A percentile compares a stretch with the other conserved stretches of the same genome.
phyloP scores from a whole-genome alignment of 225 moss, liverwort and hornwort species.

The Pleurozium schreberi region DNA sequence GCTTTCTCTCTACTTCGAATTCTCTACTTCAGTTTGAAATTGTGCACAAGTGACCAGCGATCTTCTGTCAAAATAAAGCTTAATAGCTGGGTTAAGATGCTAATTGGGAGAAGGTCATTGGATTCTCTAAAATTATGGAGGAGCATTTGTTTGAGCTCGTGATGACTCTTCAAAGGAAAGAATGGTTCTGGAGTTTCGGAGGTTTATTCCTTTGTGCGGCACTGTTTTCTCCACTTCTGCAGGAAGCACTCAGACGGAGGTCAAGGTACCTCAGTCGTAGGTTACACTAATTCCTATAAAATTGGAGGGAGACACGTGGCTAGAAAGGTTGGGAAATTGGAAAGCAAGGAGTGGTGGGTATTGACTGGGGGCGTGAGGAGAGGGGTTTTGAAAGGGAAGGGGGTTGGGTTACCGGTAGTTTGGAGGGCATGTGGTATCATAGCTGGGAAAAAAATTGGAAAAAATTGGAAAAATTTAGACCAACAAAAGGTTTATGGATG shows the following conservation, averaged over 20 bases:
- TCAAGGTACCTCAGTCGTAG: too few species aligned
- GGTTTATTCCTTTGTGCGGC: not conserved
- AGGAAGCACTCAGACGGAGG: not conserved
- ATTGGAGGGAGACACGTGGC: not conserved
- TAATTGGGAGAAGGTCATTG: not conserved
- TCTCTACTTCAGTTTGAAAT: not conserved
- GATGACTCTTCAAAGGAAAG: not conserved
- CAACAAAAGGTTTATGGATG: fast-evolving
- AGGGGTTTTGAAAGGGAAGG: too few species aligned
- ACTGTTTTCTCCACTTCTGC: not conserved
- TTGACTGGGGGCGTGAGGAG: not conserved
- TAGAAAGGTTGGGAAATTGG: not conserved
- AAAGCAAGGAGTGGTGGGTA: not conserved
- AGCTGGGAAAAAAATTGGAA: not conserved
- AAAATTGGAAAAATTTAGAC: too few species aligned
- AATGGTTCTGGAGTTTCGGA: not conserved
- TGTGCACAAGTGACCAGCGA: not conserved
- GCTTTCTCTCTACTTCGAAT: not conserved
- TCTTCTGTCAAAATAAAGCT: not conserved
- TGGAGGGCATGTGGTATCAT: not conserved
- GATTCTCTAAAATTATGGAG: not conserved
- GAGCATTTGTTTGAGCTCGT: not conserved
- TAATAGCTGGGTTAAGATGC: too few species aligned
- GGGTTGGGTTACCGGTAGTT: not conserved
- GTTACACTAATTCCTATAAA: not conserved